phyloP scores from a whole-genome alignment of 164 flowering plant species.

The Vitis rupestris region DNA sequence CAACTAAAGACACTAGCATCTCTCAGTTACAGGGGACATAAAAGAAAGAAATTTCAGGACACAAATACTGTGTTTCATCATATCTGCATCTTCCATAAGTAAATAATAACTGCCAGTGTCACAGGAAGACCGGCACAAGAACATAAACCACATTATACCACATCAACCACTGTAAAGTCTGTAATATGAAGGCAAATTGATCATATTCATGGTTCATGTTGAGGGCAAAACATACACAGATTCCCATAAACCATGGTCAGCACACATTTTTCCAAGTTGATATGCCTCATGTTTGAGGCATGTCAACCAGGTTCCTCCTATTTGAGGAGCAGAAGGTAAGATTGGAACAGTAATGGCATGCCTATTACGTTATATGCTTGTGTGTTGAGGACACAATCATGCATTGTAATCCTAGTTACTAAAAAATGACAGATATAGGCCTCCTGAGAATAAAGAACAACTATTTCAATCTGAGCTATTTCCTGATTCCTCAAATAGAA shows the following conservation, averaged over 20 bases:
- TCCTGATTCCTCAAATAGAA: background rate
- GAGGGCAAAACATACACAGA: too few species aligned
- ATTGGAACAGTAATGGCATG: background rate
- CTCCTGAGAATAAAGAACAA: background rate
- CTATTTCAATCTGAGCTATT: too few species aligned
- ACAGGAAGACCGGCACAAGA: background rate
- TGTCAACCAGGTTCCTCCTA: too few species aligned
- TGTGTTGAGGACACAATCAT: background rate
- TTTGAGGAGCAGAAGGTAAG: too few species aligned
- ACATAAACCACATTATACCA: background rate
- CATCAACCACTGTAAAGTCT: too few species aligned
- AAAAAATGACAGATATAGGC: background rate
- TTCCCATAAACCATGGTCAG: too few species aligned
- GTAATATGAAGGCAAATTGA: too few species aligned
- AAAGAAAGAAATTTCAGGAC: background rate
- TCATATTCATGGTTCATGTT: too few species aligned
- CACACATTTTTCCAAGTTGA: too few species aligned
- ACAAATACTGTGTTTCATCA: background rate
- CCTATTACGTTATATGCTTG: background rate
- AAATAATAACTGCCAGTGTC: background rate
- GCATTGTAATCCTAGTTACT: background rate
- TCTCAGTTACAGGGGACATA: background rate
- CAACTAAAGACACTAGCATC: background rate
- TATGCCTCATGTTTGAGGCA: too few species aligned
- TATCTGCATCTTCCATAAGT: background rate